phyloP scores from a whole-genome alignment of 2,329 filamentous ascomycete genomes.

The Fusarium setosum region DNA sequence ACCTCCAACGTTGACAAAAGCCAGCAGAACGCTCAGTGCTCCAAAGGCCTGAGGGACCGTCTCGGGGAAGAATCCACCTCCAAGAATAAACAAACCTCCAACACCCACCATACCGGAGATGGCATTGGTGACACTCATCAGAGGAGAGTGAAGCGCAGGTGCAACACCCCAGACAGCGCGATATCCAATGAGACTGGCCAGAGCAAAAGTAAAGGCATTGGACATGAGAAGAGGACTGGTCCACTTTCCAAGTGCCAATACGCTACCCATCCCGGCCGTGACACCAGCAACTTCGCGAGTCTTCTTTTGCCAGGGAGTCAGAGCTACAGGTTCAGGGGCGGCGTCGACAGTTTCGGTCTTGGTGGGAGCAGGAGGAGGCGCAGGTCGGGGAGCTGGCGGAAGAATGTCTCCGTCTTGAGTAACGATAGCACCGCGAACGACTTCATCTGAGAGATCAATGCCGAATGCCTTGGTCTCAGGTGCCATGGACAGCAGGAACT shows the following conservation, averaged over 20 bases:
- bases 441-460: slow-evolving; percentile 84
- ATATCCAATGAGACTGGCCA: slow-evolving; percentile 89
- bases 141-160: slow-evolving; percentile 85
- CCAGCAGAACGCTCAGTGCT: slow-evolving; percentile 82
- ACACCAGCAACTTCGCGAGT: slow-evolving; percentile 80
- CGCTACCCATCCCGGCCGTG: slow-evolving; percentile 81
- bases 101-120: slow-evolving; percentile 94
- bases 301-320: slow-evolving; percentile 86
- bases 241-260: slow-evolving; percentile 81
- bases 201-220: slow-evolving; percentile 85
- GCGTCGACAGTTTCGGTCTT: slow-evolving; percentile 59
- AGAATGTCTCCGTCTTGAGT: slow-evolving; percentile 82
- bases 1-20: slow-evolving; percentile 89
- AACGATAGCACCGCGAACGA: slow-evolving; percentile 86
- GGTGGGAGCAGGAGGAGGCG: slow-evolving; percentile 63
- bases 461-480: slow-evolving; percentile 84
- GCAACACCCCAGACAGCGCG: slow-evolving; percentile 88
- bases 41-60: slow-evolving; percentile 85
- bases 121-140: slow-evolving; percentile 95
- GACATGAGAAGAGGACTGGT: slow-evolving; percentile 89
- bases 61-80: slow-evolving; percentile 80
- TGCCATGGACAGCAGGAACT: slow-evolving; percentile 84
- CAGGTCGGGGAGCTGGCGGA: slow-evolving; percentile 78
- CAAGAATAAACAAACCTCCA: slow-evolving; percentile 89
- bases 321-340: slow-evolving; percentile 64